Evolutionary conservation across 2,329 filamentous ascomycete genomes (phyloP).

Genomic region (Ceratocystis papillata): DNA sequence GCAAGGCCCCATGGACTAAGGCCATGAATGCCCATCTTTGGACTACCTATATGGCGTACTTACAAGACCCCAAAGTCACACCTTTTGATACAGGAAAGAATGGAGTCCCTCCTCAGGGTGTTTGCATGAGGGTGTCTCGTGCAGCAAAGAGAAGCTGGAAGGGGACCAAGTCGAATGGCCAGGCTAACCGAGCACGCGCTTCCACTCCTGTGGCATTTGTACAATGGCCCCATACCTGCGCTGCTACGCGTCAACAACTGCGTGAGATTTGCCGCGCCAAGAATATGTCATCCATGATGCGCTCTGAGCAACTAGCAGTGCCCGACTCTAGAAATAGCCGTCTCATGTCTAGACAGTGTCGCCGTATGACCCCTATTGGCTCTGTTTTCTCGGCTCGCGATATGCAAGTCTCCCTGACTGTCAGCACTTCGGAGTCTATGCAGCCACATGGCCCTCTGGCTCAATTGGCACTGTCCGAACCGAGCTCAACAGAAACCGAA

Average conservation of each 20-base stretch:
- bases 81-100: slow-evolving; percentile 54
- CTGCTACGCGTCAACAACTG: slow-evolving; percentile 51
- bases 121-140: slow-evolving; percentile 54
- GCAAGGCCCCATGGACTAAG: slow-evolving; percentile 52
- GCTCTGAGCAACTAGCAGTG: slow-evolving; percentile 40
- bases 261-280: slow-evolving; percentile 52
- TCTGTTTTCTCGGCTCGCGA: slow-evolving; percentile 49
- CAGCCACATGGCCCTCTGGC: slow-evolving; percentile 51
- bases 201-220: slow-evolving; percentile 17
- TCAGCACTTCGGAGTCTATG: slow-evolving; percentile 56
- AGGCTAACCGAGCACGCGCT: not conserved
- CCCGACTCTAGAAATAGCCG: slow-evolving; percentile 45
- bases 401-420: slow-evolving; percentile 51
- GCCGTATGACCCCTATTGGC: slow-evolving; percentile 39
- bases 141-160: slow-evolving; percentile 58
- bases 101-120: slow-evolving; percentile 53
- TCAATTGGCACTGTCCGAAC: slow-evolving; percentile 42
- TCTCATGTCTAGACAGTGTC: slow-evolving; percentile 39
- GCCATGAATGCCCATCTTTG: slow-evolving; percentile 56
- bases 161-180: slow-evolving; percentile 38
- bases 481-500: slow-evolving; percentile 17
- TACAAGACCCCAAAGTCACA: slow-evolving; percentile 57
- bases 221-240: slow-evolving; percentile 54
- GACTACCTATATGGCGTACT: slow-evolving; percentile 53
- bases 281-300: slow-evolving; percentile 37